Conservation (phyloP, 2,329 filamentous ascomycete species). For the Fusarium nelsonii region DNA sequence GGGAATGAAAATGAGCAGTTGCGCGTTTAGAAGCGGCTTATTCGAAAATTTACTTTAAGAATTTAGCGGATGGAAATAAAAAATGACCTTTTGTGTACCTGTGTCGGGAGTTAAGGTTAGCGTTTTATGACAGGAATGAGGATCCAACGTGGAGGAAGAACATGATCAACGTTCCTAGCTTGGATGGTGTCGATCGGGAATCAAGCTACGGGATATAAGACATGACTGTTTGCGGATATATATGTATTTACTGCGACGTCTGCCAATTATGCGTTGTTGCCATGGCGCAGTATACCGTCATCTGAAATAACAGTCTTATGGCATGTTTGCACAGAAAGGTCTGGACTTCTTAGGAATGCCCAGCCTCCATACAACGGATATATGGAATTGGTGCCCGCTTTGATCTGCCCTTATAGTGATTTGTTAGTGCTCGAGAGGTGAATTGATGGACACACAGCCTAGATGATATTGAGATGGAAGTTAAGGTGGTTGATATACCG, state of each 20-base stretch:
- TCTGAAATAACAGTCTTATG: neutral
- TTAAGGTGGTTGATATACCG: no score
- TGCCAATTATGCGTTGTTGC: neutral
- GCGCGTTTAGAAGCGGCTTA: neutral
- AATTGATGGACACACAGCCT: no score
- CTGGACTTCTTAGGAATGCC: neutral
- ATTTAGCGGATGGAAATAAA: neutral
- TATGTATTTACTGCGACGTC: neutral
- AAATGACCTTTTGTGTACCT: neutral
- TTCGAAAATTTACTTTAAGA: neutral
- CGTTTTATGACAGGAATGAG: neutral
- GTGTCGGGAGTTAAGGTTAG: conserved; percentile 5
- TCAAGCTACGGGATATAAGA: neutral
- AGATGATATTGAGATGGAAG: no score
- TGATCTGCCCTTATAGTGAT: neutral
- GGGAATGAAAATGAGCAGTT: no score
- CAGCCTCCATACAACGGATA: neutral
- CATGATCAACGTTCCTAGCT: neutral
- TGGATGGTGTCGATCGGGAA: neutral
- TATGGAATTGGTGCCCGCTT: neutral
- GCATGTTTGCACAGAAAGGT: neutral
- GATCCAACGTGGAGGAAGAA: neutral
- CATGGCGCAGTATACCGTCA: neutral
- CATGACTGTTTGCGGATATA: conserved; percentile 6
- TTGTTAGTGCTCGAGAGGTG: neutral